Conservation (phyloP, 169 alveolate genomes). For the Toxoplasma gondii region DNA sequence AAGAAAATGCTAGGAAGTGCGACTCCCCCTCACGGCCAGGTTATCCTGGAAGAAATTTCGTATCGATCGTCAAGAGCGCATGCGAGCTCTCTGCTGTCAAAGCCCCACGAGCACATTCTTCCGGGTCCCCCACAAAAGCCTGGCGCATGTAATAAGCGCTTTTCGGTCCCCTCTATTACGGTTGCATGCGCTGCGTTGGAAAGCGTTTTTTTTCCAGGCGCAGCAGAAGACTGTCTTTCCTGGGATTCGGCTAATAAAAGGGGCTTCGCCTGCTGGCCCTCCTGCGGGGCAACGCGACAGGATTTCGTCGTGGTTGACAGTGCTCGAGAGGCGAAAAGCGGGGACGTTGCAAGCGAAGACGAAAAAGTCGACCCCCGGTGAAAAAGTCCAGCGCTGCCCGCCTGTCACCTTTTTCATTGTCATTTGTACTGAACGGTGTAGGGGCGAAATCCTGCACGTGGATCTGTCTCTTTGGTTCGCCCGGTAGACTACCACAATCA, state of each 20-base stretch:
- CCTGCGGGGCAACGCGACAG: neutral
- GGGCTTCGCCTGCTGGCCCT: neutral
- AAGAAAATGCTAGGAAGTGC: neutral
- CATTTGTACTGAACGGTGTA: neutral
- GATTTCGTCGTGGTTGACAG: neutral
- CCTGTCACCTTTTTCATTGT: conserved; percentile 1
- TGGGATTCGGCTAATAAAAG: neutral
- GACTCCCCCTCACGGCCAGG: neutral
- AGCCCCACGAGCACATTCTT: neutral
- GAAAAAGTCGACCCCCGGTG: neutral
- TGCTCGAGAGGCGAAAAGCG: conserved; percentile 4
- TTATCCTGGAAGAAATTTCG: neutral
- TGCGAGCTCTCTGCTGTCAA: neutral
- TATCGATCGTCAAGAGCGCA: neutral
- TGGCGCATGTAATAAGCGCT: neutral
- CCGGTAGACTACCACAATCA: neutral
- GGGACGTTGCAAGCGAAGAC: conserved; percentile 3
- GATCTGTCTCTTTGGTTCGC: neutral
- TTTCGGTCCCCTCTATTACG: neutral
- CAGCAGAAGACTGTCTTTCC: too few species aligned
- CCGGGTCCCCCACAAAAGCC: neutral
- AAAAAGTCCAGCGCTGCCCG: neutral
- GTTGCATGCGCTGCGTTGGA: neutral
- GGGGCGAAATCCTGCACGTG: neutral
- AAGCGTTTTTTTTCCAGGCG: neutral